phyloP scores from a whole-genome alignment of 495 filamentous ascomycete genomes.

The Aspergillus egyptiacus region DNA sequence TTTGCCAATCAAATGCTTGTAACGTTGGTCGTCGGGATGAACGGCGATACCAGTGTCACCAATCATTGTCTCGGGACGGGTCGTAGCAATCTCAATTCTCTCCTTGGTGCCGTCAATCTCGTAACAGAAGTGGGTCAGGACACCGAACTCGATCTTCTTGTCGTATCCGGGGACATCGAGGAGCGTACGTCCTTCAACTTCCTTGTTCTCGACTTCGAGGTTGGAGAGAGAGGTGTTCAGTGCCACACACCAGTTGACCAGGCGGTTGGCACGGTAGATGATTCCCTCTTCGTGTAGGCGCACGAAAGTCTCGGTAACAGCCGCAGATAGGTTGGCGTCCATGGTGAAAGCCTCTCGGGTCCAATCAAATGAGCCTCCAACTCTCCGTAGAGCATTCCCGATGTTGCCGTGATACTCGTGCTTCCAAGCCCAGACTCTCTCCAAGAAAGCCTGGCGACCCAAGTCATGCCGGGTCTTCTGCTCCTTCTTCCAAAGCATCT shows the following conservation, averaged over 20 bases:
- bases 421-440: slow-evolving; percentile 65
- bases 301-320: slow-evolving; percentile 68
- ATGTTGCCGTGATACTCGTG: slow-evolving; percentile 61
- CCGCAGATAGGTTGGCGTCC: slow-evolving; percentile 58
- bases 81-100: slow-evolving; percentile 71
- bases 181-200: slow-evolving; percentile 59
- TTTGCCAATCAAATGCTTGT: slow-evolving; percentile 64
- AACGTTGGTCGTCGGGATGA: slow-evolving; percentile 62
- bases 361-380: slow-evolving; percentile 63
- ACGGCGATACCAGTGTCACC: slow-evolving; percentile 75
- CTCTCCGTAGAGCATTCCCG: slow-evolving; percentile 48
- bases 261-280: slow-evolving; percentile 69
- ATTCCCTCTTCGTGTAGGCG: slow-evolving; percentile 66
- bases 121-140: slow-evolving; percentile 65
- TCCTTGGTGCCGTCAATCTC: slow-evolving; percentile 58
- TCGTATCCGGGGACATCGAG: slow-evolving; percentile 60
- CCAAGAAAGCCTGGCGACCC: slow-evolving; percentile 53
- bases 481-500: slow-evolving; percentile 63
- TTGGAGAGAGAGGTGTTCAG: slow-evolving; percentile 72
- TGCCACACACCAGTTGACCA: slow-evolving; percentile 73
- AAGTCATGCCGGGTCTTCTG: slow-evolving; percentile 62
- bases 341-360: slow-evolving; percentile 69
- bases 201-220: slow-evolving; percentile 71
- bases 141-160: slow-evolving; percentile 68
- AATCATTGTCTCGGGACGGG: slow-evolving; percentile 76